These are phyloP conservation scores for Albugo laibachii DNA, from an alignment of 352 stramenopile species.

Conservation along the genomic window DNA sequence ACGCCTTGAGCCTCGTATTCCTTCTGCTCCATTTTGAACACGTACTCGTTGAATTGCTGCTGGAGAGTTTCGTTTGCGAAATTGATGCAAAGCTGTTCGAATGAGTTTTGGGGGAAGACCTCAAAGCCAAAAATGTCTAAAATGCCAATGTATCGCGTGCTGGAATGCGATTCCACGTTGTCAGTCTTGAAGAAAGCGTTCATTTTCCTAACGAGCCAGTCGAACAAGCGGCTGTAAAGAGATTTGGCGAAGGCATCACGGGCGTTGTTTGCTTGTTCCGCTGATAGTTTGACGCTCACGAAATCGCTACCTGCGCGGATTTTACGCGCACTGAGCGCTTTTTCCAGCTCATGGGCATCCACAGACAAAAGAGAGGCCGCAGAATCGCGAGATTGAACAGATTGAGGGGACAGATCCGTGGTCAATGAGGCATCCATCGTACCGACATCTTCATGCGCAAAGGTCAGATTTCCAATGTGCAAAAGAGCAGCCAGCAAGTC, in stretches of 20 bases:
- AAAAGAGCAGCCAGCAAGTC: conserved; percentile 68
- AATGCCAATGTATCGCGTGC: conserved; percentile 70
- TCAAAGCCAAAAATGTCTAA: conserved; percentile 88
- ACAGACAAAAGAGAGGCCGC: conserved; percentile 49
- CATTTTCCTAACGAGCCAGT: conserved; percentile 78
- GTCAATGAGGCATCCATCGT: conserved; percentile 11
- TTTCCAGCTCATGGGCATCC: conserved; percentile 46
- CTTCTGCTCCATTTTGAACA: conserved; percentile 73
- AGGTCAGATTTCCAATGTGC: conserved; percentile 77
- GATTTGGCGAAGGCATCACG: conserved; percentile 68
- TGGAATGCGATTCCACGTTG: conserved; percentile 31
- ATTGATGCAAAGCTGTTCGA: conserved; percentile 84
- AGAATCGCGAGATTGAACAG: conserved; percentile 48
- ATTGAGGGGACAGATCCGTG: conserved; percentile 32
- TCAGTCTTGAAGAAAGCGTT: conserved; percentile 75
- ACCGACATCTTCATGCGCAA: conserved; percentile 57
- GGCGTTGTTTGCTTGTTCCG: conserved; percentile 62
- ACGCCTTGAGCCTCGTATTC: conserved; percentile 72
- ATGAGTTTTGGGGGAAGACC: conserved; percentile 80
- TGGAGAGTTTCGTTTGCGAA: conserved; percentile 80
- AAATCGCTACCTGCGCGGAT: conserved; percentile 70
- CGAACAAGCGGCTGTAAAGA: conserved; percentile 78
- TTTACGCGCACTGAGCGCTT: conserved; percentile 49
- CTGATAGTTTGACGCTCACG: conserved; percentile 67
- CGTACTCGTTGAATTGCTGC: conserved; percentile 78